These are phyloP conservation scores for Boletus tomentosulus DNA, from an alignment of 768 basidiomycete genomes.

Conservation along the genomic window DNA sequence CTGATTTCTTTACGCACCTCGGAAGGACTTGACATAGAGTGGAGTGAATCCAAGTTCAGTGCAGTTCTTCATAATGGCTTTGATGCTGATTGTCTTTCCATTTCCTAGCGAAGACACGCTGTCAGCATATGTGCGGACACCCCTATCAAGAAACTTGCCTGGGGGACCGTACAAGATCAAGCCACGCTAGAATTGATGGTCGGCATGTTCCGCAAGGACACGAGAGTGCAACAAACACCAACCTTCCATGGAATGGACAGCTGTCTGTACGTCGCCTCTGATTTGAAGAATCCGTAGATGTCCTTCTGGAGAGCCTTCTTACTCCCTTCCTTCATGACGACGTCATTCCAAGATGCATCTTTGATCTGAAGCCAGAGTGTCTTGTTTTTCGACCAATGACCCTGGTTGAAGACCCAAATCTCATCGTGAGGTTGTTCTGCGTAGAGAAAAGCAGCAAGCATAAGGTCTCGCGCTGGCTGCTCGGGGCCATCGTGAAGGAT, in stretches of 20 bases:
- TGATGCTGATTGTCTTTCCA: slow-evolving; percentile 81
- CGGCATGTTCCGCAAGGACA: background rate
- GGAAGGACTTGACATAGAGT: slow-evolving; percentile 81
- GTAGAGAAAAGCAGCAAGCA: slow-evolving; percentile 52
- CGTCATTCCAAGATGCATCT: slow-evolving; percentile 68
- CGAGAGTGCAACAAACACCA: background rate
- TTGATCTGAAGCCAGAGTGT: slow-evolving; percentile 59
- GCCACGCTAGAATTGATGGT: slow-evolving; percentile 51
- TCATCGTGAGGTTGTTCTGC: slow-evolving; percentile 56
- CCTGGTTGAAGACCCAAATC: slow-evolving; percentile 74
- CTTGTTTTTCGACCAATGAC: slow-evolving; percentile 62
- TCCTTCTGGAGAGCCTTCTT: slow-evolving; percentile 70
- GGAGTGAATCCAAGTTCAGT: slow-evolving; percentile 58
- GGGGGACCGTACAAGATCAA: slow-evolving; percentile 83
- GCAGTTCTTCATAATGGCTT: slow-evolving; percentile 75
- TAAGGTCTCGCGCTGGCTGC: slow-evolving; percentile 45
- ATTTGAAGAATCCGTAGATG: slow-evolving; percentile 75
- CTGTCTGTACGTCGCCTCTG: slow-evolving; percentile 67
- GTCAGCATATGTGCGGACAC: background rate
- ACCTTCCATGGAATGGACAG: slow-evolving; percentile 85
- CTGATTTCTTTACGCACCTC: slow-evolving; percentile 39
- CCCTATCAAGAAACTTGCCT: slow-evolving; percentile 34
- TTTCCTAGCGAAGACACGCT: slow-evolving; percentile 48
- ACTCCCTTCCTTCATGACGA: slow-evolving; percentile 66
- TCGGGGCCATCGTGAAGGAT: slow-evolving; percentile 61